A percentile compares a stretch with the other conserved stretches of the same genome.
phyloP scores from a whole-genome alignment of 768 basidiomycete genomes.

The Rhodocollybia butyracea region DNA sequence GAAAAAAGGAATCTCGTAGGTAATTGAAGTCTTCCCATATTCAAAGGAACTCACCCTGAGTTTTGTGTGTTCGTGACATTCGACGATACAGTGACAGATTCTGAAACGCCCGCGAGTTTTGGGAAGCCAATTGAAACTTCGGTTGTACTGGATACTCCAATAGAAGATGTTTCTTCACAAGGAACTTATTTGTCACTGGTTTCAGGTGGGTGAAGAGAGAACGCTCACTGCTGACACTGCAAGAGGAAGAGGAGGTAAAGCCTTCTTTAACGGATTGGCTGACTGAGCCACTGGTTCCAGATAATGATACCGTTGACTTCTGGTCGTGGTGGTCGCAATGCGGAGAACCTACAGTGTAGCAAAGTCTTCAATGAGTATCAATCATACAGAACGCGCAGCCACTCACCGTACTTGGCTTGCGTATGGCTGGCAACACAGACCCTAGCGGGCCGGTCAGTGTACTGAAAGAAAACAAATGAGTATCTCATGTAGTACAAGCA shows the following conservation, averaged over 20 bases:
- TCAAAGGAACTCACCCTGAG: neutral
- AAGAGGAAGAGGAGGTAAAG: neutral
- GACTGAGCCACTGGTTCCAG: neutral
- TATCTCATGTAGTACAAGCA: no score
- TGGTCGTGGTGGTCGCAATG: neutral
- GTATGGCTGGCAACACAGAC: neutral
- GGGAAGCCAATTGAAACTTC: neutral
- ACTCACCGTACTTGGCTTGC: neutral
- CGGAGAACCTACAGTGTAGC: neutral
- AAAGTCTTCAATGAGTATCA: neutral
- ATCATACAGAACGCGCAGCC: neutral
- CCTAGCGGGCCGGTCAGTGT: neutral
- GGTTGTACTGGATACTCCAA: neutral
- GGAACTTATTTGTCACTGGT: neutral
- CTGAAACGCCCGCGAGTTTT: neutral
- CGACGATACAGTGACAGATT: neutral
- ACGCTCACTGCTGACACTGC: neutral
- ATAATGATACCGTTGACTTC: neutral
- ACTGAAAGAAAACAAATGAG: no score
- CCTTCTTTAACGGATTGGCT: neutral
- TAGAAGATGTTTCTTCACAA: neutral
- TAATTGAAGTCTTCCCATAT: no score
- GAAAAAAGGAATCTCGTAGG: no score
- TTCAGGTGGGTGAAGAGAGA: neutral
- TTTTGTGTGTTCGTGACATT: constrained; percentile 2